Evolutionary conservation across 148 eudicot genomes (phyloP).

Genomic region (Dianthus caryophyllus): DNA sequence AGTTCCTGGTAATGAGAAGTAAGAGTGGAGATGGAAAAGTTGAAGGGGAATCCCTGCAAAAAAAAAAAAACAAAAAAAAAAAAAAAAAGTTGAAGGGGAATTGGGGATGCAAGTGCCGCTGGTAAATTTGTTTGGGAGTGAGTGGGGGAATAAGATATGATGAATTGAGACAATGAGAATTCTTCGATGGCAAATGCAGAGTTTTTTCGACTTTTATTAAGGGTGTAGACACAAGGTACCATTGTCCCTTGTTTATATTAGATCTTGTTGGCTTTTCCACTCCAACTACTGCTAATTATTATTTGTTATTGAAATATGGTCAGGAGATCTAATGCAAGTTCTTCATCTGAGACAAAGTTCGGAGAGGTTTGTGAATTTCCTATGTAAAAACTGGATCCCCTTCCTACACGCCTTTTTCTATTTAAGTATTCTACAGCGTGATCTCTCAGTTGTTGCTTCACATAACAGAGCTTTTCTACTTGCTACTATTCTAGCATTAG

Average conservation of each 20-base stretch:
- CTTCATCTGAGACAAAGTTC: constrained; percentile 69
- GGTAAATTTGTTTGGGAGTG: too few relatives aligned
- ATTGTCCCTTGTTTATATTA: constrained; percentile 11
- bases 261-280: constrained; percentile 37
- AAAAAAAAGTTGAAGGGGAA: too few relatives aligned
- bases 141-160: too few relatives aligned
- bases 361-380: constrained; percentile 67
- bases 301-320: constrained; percentile 24
- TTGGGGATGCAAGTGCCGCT: too few relatives aligned
- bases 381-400: neutral
- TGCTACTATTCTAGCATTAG: neutral
- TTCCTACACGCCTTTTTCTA: neutral
- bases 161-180: too few relatives aligned
- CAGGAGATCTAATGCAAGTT: constrained; percentile 55
- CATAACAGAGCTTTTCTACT: neutral
- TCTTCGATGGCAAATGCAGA: constrained; percentile 84
- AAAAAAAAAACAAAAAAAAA: too few relatives aligned
- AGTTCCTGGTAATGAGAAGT: too few relatives aligned
- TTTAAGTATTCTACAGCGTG: neutral
- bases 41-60: too few relatives aligned
- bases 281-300: constrained; percentile 9
- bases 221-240: constrained; percentile 87
- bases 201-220: constrained; percentile 94
- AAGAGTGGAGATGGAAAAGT: too few relatives aligned
- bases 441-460: neutral